Base-by-base conservation (phyloP, 176 grass and related monocot genomes). In the Aegilops umbellulata region DNA sequence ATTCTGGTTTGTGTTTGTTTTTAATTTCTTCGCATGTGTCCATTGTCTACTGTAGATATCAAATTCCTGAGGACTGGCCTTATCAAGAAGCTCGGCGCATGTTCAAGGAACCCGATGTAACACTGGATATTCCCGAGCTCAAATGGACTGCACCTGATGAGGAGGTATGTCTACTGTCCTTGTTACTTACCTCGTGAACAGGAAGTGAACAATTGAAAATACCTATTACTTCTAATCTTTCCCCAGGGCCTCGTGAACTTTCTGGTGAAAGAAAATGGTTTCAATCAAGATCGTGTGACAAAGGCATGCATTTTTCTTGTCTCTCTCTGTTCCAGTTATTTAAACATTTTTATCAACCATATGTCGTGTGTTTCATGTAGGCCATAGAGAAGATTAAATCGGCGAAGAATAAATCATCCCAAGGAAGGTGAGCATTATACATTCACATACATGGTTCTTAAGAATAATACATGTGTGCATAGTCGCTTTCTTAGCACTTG, bases 341-440 rank as follows among this genome's bases (percentile, higher is more conserved):
- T 17, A 57, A 46, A 79, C 20, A 39, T 74, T 66, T 77, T 62
- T 75, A 32, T 79, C 61, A 76, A 60, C 4, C n/a, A 22, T 65
- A 85, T 72, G 74, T 74, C 30, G 77, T 82, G 27, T 27, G 12
- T 79, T 74, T 81, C 44, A 74, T 86, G 77, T 70, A 98, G 96
- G 93, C 93, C 31, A 92, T 98, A 90, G 96, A 93, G 88, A 98
- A 89, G 82, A 98, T 98, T 65, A 95, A 94, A 84, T 86, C 90
- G 32, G 83, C 93, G 60, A 95, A 94, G 78, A 95, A 95, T 75
- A 98, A 98, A 89, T 89, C 88, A 78, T 76, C 89, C 23, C 91
- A 87, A 80, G 90, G 86, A 74, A 86, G 88, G 93, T 98, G 84
- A 92, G 74, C 19, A 84, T 30, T 31, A 12, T 55, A 69, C 64